Base-by-base conservation (phyloP, 148 eudicot species). In the Amaranthus cruentus region DNA sequence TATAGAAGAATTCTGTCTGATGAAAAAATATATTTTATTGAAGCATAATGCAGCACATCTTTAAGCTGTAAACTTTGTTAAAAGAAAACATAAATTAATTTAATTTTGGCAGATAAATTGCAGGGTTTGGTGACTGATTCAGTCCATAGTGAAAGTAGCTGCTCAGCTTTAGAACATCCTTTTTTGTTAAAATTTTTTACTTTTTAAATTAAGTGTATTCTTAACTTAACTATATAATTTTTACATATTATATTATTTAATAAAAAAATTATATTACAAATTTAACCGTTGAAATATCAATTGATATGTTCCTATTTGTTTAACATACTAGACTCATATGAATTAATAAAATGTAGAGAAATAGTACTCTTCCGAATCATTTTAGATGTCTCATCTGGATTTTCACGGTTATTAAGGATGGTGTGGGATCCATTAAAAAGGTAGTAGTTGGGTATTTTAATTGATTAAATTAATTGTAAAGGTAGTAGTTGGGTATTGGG, bases 41-140 rank as follows among this genome's bases (percentile, higher is more conserved):
- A 9, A 74, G 74, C 77, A 79, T 68, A 61, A 79, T 73, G 74
- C 50, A 62, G 77, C 74, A 79, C 77, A 74, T 74, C 74, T 78
- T 68, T 50, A 62, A 54, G 75, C 76, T 46, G 55, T 60, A 60
- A 21, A 62, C 67, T 18, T 18, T 60, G 55, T 69, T 52, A 43
- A 68, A 57, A 42, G 47, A 18, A 28, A 52, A 55, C 15, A 42
- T 55, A 60, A 55, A 28, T 28, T 28, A 28, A 68, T 47, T 51
- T 57, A 58, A 11, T 63, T 62, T 71, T 55, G 64, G 3, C 55
- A 70, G 62, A 62, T 55, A 66, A 53, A 70, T 70, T 64, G 3
- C 18, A 42, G 51, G 38, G 52, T 71, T 64, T 10, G 14, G 14
- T 59, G n/a, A 55, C 68, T 7, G 5, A 67, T n/a, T 66, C 42